These are phyloP conservation scores for Trametes elegans DNA, from an alignment of 768 basidiomycete genomes.

Conservation along the genomic window DNA sequence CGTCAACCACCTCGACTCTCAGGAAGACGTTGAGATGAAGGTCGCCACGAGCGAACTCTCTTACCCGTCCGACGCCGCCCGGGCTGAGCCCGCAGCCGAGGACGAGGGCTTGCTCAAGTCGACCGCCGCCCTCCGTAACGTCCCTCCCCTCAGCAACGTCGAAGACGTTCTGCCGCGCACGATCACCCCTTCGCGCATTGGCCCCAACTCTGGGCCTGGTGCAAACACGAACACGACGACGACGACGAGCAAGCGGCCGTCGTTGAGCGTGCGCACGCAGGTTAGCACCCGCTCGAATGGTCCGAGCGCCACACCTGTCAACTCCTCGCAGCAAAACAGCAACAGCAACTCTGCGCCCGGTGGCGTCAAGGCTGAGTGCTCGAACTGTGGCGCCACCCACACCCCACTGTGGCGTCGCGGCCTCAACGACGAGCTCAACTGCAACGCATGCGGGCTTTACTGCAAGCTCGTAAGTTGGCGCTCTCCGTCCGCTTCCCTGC, in stretches of 20 bases:
- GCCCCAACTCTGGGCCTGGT: conserved; percentile 50
- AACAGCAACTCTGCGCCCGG: conserved; percentile 45
- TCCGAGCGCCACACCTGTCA: conserved; percentile 65
- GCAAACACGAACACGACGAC: conserved; percentile 33
- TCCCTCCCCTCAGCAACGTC: conserved; percentile 38
- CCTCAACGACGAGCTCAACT: conserved; percentile 85
- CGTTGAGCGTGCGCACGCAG: conserved; percentile 62
- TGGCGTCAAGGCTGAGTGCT: conserved; percentile 78
- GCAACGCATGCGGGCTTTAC: conserved; percentile 86
- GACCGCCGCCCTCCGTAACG: conserved; percentile 28
- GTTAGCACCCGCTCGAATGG: conserved; percentile 51
- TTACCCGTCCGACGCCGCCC: conserved; percentile 24
- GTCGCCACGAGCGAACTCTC: conserved; percentile 22
- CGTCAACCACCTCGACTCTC: conserved; percentile 20
- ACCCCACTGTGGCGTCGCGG: conserved; percentile 87
- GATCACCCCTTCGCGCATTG: conserved; percentile 57
- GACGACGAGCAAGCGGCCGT: conserved; percentile 41
- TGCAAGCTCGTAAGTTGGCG: conserved; percentile 60
- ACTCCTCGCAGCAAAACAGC: conserved; percentile 26
- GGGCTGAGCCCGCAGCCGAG: conserved; percentile 24
- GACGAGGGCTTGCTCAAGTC: conserved; percentile 32
- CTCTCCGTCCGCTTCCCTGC: conserved; percentile 1
- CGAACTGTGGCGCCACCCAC: conserved; percentile 86
- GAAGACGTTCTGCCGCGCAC: conserved; percentile 50
- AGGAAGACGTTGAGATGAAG: conserved; percentile 35